Base-by-base conservation (phyloP, 2,329 filamentous ascomycete species). In the Colletotrichum tropicale region DNA sequence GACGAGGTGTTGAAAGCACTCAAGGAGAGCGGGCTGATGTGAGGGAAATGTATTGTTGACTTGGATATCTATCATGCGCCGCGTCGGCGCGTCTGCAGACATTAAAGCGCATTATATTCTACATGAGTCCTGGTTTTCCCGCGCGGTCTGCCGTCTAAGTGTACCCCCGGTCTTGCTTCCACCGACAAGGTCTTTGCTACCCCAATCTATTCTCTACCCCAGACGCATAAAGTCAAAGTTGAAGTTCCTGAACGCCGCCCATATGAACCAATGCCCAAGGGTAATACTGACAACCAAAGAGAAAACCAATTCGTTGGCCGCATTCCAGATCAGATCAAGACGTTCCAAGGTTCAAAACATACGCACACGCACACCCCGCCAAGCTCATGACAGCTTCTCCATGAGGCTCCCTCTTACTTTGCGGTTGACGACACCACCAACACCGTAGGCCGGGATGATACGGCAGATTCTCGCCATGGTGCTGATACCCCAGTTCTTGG, bases 371-470 rank as follows among this genome's bases (percentile, higher is more conserved):
- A 16, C 34, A 6, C n/a, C 16, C n/a, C 7, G 3, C 7, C 18
- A 10, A 28, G 9, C 30, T 71, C 55, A 75, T 56, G 69, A 16
- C 16, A 28, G 58, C 15, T 36, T 65, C 30, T 71, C 87, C 93
- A 98, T 96, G 79, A 96, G 82, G 69, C 82, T 87, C 81, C 86
- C 88, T 79, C 96, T 89, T 60, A 96, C 88, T 81, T 94, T 93
- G 75, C 89, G 89, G 85, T 98, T 98, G 13, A 97, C 94, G 13
- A 98, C 95, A 1, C 96, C 96, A 1, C 96, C 96, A 15, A 98
- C 89, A 3, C 96, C 96, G 87, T 96, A 98, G 0, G 96, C 96
- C 21, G 96, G 96, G 4, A 98, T 90, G 79, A 98, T 98, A 81
- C 96, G 90, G 76, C 94, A 94, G 84, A 98, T 94, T 70, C 96